Conservation (phyloP, 257 asterid species). For the Cynanchum wilfordii region DNA sequence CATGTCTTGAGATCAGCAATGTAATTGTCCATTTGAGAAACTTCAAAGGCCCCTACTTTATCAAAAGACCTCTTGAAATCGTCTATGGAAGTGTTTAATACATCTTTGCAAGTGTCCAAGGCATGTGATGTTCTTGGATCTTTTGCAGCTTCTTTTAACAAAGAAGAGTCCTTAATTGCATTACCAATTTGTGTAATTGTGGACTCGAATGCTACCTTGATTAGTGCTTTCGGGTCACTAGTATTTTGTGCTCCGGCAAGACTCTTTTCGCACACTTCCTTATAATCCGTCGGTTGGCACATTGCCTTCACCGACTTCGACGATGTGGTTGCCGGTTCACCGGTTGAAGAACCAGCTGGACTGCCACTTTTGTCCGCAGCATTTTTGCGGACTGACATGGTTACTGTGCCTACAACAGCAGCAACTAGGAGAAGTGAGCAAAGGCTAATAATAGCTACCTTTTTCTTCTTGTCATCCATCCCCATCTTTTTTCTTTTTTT, state of each 20-base stretch:
- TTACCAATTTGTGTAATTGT: constrained; percentile 14
- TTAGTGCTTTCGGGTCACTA: constrained; percentile 21
- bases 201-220: constrained; percentile 17
- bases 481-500: background rate
- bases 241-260: constrained; percentile 22
- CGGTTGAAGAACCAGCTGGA: background rate
- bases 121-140: constrained; percentile 27
- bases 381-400: background rate
- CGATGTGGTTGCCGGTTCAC: constrained; percentile 1
- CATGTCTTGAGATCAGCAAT: constrained; percentile 25
- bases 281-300: constrained; percentile 26
- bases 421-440: constrained; percentile 35
- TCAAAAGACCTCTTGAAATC: constrained; percentile 23
- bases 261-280: constrained; percentile 23
- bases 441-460: constrained; percentile 16
- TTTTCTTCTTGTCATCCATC: constrained; percentile 4
- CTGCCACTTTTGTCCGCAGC: background rate
- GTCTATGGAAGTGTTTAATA: constrained; percentile 8
- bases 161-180: constrained; percentile 8
- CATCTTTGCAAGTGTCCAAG: constrained; percentile 14
- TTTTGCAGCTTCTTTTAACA: constrained; percentile 13
- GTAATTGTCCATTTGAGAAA: background rate
- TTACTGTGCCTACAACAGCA: constrained; percentile 24
- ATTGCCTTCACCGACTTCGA: constrained; percentile 17
- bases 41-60: background rate